A percentile compares a stretch with the other conserved stretches of the same genome.
These are phyloP conservation scores for Fusarium buharicum DNA, from an alignment of 2,329 filamentous ascomycete genomes.

Conservation along the genomic window DNA sequence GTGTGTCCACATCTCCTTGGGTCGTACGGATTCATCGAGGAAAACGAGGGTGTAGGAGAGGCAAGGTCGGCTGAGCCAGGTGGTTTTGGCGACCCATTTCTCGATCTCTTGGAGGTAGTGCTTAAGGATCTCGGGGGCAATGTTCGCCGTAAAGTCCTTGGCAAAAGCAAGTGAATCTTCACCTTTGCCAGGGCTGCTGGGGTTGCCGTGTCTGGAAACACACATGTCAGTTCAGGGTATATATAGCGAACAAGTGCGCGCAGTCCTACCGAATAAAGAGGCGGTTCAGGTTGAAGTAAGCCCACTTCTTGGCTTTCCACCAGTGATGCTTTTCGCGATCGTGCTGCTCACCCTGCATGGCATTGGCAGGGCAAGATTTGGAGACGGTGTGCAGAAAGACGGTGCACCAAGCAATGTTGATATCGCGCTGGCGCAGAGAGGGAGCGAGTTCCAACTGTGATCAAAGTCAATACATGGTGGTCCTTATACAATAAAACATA, in stretches of 20 bases:
- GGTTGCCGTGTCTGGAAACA: conserved; percentile 83
- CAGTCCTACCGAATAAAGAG: conserved; percentile 83
- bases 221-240: conserved; percentile 4
- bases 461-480: conserved; percentile 43
- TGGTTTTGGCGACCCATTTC: conserved; percentile 94
- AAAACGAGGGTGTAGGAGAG: conserved; percentile 94
- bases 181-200: conserved; percentile 75
- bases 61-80: conserved; percentile 94
- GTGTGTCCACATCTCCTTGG: conserved; percentile 95
- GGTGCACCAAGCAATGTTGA: conserved; percentile 95
- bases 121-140: conserved; percentile 96
- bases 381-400: conserved; percentile 91
- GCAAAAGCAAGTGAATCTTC: conserved; percentile 84
- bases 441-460: conserved; percentile 83
- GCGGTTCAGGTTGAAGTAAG: conserved; percentile 96
- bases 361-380: conserved; percentile 81
- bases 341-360: conserved; percentile 83
- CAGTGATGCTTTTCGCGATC: conserved; percentile 95
- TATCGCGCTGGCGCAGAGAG: conserved; percentile 79
- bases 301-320: conserved; percentile 99
- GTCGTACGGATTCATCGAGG: conserved; percentile 96
- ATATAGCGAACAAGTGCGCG: neutral
- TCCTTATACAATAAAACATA: neutral
- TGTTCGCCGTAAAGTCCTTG: conserved; percentile 88
- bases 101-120: conserved; percentile 95